A percentile compares a stretch with the other conserved stretches of the same genome.
Evolutionary conservation across 176 grass and related monocot genomes (phyloP).

Genomic region (Dendrocalamus sinicus): DNA sequence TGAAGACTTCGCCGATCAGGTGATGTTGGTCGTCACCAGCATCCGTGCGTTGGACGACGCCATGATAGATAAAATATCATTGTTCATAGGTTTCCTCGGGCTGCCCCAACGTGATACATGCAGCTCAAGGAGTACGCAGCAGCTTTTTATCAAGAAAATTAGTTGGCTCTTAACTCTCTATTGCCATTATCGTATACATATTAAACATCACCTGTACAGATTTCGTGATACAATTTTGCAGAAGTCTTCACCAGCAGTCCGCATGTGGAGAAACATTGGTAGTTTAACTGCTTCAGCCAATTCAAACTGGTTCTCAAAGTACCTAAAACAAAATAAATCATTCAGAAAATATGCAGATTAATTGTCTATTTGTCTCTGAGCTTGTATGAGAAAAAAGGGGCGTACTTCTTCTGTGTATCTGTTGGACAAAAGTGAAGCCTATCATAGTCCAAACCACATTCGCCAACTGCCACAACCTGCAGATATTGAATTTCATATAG

Average conservation of each 20-base stretch:
- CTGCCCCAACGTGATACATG: no score
- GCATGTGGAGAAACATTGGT: conserved; percentile 99
- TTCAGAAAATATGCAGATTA: conserved; percentile 31
- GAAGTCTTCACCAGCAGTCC: conserved; percentile 91
- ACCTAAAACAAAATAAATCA: conserved; percentile 54
- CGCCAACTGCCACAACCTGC: conserved; percentile 91
- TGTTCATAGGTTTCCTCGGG: no score
- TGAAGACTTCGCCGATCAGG: no score
- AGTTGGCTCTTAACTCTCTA: background rate
- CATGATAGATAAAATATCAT: no score
- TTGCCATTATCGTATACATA: conserved; percentile 3
- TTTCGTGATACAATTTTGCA: conserved; percentile 77
- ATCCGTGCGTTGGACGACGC: no score
- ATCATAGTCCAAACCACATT: conserved; percentile 98
- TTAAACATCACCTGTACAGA: conserved; percentile 62
- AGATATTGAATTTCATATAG: conserved; percentile 14
- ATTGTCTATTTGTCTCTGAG: background rate
- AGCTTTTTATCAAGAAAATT: conserved; percentile 20
- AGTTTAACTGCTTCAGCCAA: conserved; percentile 86
- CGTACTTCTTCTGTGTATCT: conserved; percentile 89
- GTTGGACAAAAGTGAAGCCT: conserved; percentile 89
- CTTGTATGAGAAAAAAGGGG: background rate
- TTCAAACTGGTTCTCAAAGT: conserved; percentile 94
- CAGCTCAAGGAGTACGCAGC: background rate
- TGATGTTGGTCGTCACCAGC: no score